Conservation (phyloP, 108 stramenopile genomes). For the Aurantiochytrium sp. region DNA sequence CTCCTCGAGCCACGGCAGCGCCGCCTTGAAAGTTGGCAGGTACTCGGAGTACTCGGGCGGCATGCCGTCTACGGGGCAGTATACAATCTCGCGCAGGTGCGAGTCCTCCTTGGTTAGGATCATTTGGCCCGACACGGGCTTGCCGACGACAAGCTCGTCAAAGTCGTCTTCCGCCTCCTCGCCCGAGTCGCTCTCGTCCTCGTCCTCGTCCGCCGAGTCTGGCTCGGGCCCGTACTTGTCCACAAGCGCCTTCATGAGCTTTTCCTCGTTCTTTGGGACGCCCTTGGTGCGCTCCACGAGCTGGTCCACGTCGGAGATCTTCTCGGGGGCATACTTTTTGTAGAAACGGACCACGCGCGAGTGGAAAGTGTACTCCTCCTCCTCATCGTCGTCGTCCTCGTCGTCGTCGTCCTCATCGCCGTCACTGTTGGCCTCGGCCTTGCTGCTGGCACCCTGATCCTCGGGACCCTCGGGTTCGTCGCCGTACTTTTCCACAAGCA, state of each 20-base stretch:
- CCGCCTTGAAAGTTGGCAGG: conserved; percentile 77
- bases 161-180: conserved; percentile 24
- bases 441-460: not conserved
- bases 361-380: conserved; percentile 51
- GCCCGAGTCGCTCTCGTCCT: not conserved
- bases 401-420: conserved; percentile 36
- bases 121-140: not conserved
- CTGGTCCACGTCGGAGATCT: conserved; percentile 36
- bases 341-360: conserved; percentile 75
- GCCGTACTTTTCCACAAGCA: conserved; percentile 73
- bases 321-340: conserved; percentile 74
- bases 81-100: conserved; percentile 38
- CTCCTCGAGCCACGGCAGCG: conserved; percentile 44
- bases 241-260: conserved; percentile 70
- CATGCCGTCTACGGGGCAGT: conserved; percentile 85
- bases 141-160: conserved; percentile 47
- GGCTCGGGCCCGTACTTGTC: conserved; percentile 86
- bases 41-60: conserved; percentile 94
- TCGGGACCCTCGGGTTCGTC: not conserved
- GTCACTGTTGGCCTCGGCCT: conserved; percentile 36
- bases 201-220: conserved; percentile 8
- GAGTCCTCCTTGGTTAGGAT: conserved; percentile 39
- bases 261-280: conserved; percentile 65
- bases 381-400: not conserved
- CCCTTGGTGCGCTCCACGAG: conserved; percentile 43